Evolutionary conservation across 1,284 basidiomycete species (phyloP).

Genomic region (Rhodotorula sp.): DNA sequence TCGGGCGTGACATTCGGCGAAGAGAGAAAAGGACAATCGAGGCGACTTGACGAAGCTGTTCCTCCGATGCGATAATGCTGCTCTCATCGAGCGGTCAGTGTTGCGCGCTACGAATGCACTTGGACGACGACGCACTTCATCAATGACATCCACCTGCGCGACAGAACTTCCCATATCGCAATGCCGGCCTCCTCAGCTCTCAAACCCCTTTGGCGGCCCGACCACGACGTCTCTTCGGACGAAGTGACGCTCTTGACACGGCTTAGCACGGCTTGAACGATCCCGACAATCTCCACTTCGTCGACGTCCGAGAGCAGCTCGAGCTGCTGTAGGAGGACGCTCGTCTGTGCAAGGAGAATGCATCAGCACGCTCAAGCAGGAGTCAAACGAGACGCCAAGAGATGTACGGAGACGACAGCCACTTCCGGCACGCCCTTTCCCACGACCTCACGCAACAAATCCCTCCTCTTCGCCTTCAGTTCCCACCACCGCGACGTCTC

Average conservation of each 20-base stretch:
- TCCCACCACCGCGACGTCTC: constrained; percentile 5
- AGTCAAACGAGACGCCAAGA: not conserved
- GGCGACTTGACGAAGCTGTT: constrained; percentile 18
- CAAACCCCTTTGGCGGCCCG: too few relatives aligned
- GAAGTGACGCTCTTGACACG: not conserved
- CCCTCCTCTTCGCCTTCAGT: constrained; percentile 3
- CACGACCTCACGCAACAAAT: constrained; percentile 9
- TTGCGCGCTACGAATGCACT: not conserved
- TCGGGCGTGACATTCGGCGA: not conserved
- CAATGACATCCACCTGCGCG: constrained; percentile 18
- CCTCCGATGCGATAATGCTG: constrained; percentile 1
- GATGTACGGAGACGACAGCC: constrained; percentile 18
- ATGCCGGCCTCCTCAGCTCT: constrained; percentile 1
- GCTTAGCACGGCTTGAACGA: constrained; percentile 5
- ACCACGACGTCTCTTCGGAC: constrained; percentile 6
- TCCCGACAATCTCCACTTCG: not conserved
- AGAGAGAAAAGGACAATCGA: not conserved
- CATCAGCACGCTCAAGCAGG: not conserved
- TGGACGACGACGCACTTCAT: constrained; percentile 27
- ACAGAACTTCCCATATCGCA: constrained; percentile 36
- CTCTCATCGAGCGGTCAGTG: not conserved
- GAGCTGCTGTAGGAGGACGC: constrained; percentile 22
- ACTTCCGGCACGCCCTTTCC: constrained; percentile 2
- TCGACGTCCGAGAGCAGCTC: not conserved
- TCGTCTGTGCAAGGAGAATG: not conserved